Conservation (phyloP, 805 yeast genomes). For the Dipodascus albidus region DNA sequence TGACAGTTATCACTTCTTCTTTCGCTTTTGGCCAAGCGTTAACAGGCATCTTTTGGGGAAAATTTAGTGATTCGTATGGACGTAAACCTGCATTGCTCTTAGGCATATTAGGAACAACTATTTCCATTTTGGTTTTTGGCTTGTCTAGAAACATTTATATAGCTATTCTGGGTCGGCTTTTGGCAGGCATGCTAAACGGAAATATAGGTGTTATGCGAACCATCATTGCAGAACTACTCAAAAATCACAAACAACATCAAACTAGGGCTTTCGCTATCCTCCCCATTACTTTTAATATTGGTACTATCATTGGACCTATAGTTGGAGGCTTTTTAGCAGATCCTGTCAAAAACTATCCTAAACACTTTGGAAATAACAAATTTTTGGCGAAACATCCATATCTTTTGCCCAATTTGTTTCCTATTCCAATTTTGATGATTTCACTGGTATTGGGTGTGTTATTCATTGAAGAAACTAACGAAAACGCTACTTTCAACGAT, state of each 20-base stretch:
- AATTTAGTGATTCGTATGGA: conserved; percentile 40
- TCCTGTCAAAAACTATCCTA: conserved; percentile 26
- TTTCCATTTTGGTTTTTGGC: conserved; percentile 39
- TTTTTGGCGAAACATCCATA: conserved; percentile 33
- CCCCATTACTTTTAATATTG: conserved; percentile 49
- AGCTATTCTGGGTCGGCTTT: conserved; percentile 42
- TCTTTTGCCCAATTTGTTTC: conserved; percentile 39
- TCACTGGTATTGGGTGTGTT: conserved; percentile 11
- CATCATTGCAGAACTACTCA: conserved; percentile 43
- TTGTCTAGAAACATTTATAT: conserved; percentile 39
- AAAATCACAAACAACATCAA: conserved; percentile 43
- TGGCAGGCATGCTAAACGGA: conserved; percentile 48
- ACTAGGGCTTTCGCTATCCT: conserved; percentile 51
- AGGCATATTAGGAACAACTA: conserved; percentile 42
- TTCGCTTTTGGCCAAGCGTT: conserved; percentile 52
- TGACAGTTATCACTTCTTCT: conserved; percentile 37
- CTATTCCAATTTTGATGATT: conserved; percentile 27
- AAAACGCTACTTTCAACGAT: conserved; percentile 10
- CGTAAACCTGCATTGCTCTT: conserved; percentile 40
- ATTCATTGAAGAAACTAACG: conserved; percentile 17
- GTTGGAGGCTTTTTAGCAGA: conserved; percentile 42
- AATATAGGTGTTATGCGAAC: conserved; percentile 56
- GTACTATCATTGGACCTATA: conserved; percentile 48
- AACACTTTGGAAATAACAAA: conserved; percentile 17
- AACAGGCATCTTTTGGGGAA: conserved; percentile 49